These are phyloP conservation scores for Cucumis melo DNA, from an alignment of 306 rosid species.

Conservation along the genomic window DNA sequence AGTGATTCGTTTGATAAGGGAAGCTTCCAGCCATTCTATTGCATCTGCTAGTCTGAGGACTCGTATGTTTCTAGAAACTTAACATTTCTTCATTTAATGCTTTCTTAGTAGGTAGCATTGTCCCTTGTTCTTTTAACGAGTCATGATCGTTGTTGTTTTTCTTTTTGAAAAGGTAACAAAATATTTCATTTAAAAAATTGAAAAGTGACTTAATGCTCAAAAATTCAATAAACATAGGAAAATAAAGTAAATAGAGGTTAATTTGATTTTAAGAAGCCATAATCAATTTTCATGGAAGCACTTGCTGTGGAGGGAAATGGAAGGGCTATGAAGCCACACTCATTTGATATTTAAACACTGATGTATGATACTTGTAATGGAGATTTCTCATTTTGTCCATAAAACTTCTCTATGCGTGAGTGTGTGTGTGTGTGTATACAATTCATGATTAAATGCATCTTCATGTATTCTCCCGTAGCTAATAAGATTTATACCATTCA, in stretches of 20 bases:
- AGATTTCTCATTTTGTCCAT: background rate
- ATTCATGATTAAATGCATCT: background rate
- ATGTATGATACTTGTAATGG: background rate
- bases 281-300: too few species aligned
- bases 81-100: slow-evolving; percentile 2
- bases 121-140: background rate
- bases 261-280: too few species aligned
- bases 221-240: too few species aligned
- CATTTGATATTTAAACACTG: background rate
- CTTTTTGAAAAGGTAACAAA: too few species aligned
- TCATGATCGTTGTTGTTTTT: background rate
- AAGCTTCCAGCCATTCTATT: slow-evolving; percentile 57
- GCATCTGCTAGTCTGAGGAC: slow-evolving; percentile 52
- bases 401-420: too few species aligned
- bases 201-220: too few species aligned
- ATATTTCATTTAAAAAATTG: too few species aligned
- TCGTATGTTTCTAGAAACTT: slow-evolving; percentile 32
- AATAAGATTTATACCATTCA: background rate
- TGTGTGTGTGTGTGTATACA: too few species aligned
- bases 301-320: background rate
- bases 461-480: background rate
- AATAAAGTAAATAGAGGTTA: too few species aligned
- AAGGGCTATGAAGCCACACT: background rate
- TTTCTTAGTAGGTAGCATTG: background rate
- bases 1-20: slow-evolving; percentile 55